phyloP scores from a whole-genome alignment of 306 rosid genomes.

The Lagenaria siceraria region DNA sequence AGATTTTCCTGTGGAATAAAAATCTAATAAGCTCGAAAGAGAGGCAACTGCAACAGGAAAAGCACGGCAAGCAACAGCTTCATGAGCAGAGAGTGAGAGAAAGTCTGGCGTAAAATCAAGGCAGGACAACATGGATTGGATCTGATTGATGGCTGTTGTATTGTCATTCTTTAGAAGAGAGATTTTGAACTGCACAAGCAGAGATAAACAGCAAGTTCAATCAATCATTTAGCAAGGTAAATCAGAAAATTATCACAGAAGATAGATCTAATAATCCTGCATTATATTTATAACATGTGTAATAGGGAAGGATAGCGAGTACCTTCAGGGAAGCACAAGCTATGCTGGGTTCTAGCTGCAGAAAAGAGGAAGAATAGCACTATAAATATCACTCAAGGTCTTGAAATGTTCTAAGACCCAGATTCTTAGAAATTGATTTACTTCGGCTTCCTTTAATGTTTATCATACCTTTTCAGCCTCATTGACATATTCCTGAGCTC shows the following conservation, averaged over 20 bases:
- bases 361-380: conserved; percentile 1
- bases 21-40: conserved; percentile 54
- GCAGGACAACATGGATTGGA: conserved; percentile 75
- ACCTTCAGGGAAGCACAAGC: conserved; percentile 90
- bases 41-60: conserved; percentile 69
- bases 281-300: background rate
- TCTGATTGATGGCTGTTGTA: conserved; percentile 51
- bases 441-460: conserved; percentile 3
- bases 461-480: conserved; percentile 81
- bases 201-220: conserved; percentile 13
- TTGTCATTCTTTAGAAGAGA: conserved; percentile 72
- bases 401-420: background rate
- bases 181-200: conserved; percentile 61
- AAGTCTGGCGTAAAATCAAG: conserved; percentile 77
- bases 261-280: background rate
- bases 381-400: background rate
- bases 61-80: conserved; percentile 90
- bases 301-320: conserved; percentile 8
- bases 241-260: background rate
- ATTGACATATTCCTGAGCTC: conserved; percentile 71
- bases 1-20: conserved; percentile 53
- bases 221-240: background rate
- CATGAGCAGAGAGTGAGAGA: conserved; percentile 89
- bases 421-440: background rate
- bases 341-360: conserved; percentile 86